Evolutionary conservation across 331 rosid species (phyloP), one percentile per base, ranked within the genome.

Genomic region (Erythrophleum ivorense): DNA sequence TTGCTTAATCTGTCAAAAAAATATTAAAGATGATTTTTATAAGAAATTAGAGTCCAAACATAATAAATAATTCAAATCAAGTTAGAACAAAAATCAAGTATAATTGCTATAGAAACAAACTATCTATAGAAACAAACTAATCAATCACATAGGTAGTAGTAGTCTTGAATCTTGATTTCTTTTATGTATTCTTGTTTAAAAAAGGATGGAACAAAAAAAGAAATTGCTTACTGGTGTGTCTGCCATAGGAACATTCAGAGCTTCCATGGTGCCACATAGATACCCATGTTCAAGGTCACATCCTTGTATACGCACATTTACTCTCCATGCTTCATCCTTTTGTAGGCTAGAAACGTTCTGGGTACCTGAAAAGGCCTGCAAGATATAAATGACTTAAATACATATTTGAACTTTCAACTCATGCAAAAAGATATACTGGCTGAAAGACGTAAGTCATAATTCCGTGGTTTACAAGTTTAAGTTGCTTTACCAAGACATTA

Each of bases 211-310:
- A 63, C 49, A 49, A 41, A 29, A 59, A 66, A 45, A 50, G 12
- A 79, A 80, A 78, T 50, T 78, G 78, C 93, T 88, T 82, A 94
- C 98, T 0, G 98, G 98, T 8, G 99, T 96, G 85, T 93, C 99
- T 16, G 99, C 98, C 97, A 93, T 90, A 34, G 99, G 97, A 86
- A 96, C 97, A 85, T 96, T 96, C 73, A 93, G 98, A 54, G 99
- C 98, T 88, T 96, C 99, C 99, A 96, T 94, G 81, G 95, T 92
- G 65, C 99, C 98, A 75, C 98, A 96, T 7, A 96, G 91, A 87
- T 94, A 96, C 78, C 99, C 99, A 82, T 93, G 92, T 76, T 93
- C 97, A 68, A 92, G 97, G 86, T 96, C 99, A 79, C 94, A 91
- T 76, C 99, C 99, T 84, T 96, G 99, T 78, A 96, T 91, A 59